phyloP scores from a whole-genome alignment of 805 yeast species.

The Saccharomycopsis guyanensis region DNA sequence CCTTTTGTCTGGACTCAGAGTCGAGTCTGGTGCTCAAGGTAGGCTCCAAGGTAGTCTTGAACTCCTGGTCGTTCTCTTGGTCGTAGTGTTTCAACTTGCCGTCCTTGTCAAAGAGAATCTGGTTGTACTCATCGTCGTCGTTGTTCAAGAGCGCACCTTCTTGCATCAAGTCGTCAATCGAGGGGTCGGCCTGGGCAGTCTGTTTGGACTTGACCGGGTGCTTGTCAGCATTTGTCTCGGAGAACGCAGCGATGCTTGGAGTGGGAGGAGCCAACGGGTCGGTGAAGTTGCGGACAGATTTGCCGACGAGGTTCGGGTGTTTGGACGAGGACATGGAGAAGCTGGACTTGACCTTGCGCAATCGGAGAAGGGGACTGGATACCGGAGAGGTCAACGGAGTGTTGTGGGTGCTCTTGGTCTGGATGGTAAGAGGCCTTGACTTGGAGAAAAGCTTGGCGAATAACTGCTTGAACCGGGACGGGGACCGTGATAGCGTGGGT shows the following conservation, averaged over 20 bases:
- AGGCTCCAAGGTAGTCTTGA: conserved; percentile 14
- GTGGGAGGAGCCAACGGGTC: conserved; percentile 7
- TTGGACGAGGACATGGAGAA: conserved; percentile 4
- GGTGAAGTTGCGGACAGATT: conserved; percentile 18
- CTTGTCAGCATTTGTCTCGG: conserved; percentile 1
- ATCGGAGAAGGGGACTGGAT: conserved; percentile 4
- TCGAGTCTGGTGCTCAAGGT: conserved; percentile 18
- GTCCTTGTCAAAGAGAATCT: conserved; percentile 23
- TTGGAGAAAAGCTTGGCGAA: neutral
- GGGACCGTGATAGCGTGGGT: neutral
- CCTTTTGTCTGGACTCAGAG: neutral
- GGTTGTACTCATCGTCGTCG: conserved; percentile 24
- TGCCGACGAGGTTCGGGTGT: conserved; percentile 14
- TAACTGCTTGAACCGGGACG: neutral
- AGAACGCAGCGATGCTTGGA: neutral
- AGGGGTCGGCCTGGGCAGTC: conserved; percentile 20
- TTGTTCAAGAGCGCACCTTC: conserved; percentile 31
- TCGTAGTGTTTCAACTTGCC: conserved; percentile 23
- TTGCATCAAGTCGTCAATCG: conserved; percentile 28
- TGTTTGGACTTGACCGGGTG: too few species aligned
- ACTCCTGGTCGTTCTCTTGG: conserved; percentile 14
- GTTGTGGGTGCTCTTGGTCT: conserved; percentile 2
- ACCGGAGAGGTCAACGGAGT: conserved; percentile 6
- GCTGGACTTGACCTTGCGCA: conserved; percentile 12
- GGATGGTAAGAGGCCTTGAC: conserved; percentile 1